A percentile compares a stretch with the other conserved stretches of the same genome.
These are phyloP conservation scores for Ganoderma meredithae DNA, from an alignment of 1,284 basidiomycete species.

Conservation along the genomic window DNA sequence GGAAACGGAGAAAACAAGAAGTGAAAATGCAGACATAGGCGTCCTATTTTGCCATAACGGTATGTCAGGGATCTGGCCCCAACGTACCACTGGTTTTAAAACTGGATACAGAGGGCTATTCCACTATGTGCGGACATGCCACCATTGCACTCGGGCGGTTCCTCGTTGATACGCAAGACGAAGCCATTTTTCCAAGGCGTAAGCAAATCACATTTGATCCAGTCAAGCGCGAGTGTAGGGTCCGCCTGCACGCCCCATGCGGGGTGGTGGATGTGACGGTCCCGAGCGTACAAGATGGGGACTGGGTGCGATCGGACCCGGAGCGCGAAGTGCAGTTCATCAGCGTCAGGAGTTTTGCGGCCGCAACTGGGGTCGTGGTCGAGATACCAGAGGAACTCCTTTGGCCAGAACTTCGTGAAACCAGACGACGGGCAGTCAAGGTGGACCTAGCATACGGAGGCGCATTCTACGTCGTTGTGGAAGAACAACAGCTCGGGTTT, in stretches of 20 bases:
- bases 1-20: constrained; percentile 47
- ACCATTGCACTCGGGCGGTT: constrained; percentile 55
- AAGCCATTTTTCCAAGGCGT: constrained; percentile 44
- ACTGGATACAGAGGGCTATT: constrained; percentile 49
- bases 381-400: constrained; percentile 39
- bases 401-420: constrained; percentile 40
- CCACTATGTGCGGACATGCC: constrained; percentile 57
- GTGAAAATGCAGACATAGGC: constrained; percentile 50
- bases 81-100: not conserved
- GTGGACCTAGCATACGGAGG: constrained; percentile 51
- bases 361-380: constrained; percentile 39
- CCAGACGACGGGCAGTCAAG: constrained; percentile 32
- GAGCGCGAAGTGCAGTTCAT: constrained; percentile 44
- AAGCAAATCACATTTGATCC: constrained; percentile 35
- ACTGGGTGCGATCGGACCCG: constrained; percentile 38
- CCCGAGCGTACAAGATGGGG: constrained; percentile 33
- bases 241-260: constrained; percentile 50
- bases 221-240: constrained; percentile 30
- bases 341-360: constrained; percentile 47
- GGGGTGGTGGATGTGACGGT: constrained; percentile 47
- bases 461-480: constrained; percentile 51
- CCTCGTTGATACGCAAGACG: constrained; percentile 48
- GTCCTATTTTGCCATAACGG: constrained; percentile 57
- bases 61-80: constrained; percentile 15
- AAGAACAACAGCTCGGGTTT: constrained; percentile 46